Base-by-base conservation (phyloP, 495 filamentous ascomycete species). In the Melanomma pulvis-pyrius region DNA sequence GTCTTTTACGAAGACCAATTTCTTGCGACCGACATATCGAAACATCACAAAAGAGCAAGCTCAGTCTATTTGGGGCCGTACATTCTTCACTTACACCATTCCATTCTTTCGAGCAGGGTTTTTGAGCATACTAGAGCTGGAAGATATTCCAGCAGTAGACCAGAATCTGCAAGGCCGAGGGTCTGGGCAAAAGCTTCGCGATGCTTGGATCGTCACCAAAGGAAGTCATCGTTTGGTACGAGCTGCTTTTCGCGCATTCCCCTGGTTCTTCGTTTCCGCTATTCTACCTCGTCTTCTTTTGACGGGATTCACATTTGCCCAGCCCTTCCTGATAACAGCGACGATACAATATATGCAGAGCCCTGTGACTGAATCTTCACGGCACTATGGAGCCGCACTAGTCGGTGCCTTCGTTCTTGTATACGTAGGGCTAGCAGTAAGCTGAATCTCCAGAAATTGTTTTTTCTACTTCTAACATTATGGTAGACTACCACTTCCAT, bases 261-360 rank as follows among this genome's bases (percentile, higher is more conserved):
- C 39, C 3, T 44, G 5, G 39, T 44, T 44, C 5, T 58, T 58
- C n/a, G 7, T 57, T 11, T 21, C 34, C 13, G 54, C 29, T 4
- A 39, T 57, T 11, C 15, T 39, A 2, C 53, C 53, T 3, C 53
- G 53, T 5, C 53, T 57, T 4, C 17, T 34, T 11, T 21, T 36
- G 11, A 5, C n/a, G 12, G 53, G 2, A 13, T 44, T 58, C 22
- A 22, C 17, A 1, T 58, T 58, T 22, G 32, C 32, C 2, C 54
- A 58, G 34, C 54, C 54, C 13, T 26, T 58, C 21, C 19, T 58
- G n/a, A 58, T 58, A 7, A 58, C 30, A 17, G 22, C 29, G 1
- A 39, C 34, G 2, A 46, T 58, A 1, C 11, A 22, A 12, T 58
- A 34, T 22, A 32, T 58, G 54, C n/a, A n/a, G 21, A 19, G 9